Conservation (phyloP, 805 yeast species). For the Cyberlindnera sargentensis region DNA sequence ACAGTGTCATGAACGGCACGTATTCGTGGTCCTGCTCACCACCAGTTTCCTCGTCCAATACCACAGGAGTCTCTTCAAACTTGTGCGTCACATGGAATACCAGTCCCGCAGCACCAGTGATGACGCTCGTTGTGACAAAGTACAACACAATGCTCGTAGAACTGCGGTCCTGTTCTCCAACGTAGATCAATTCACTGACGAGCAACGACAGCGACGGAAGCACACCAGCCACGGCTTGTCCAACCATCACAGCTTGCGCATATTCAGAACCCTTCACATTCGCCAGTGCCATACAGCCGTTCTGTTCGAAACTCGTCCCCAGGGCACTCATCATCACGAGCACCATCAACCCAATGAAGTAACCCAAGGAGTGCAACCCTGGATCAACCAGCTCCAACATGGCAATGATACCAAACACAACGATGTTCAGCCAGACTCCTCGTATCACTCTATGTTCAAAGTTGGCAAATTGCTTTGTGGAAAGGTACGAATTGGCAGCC, state of each 20-base stretch:
- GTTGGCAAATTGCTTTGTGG: slow-evolving; percentile 57
- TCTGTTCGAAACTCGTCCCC: slow-evolving; percentile 81
- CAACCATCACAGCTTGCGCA: slow-evolving; percentile 90
- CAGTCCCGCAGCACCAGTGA: slow-evolving; percentile 36
- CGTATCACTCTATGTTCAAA: slow-evolving; percentile 47
- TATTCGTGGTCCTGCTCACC: slow-evolving; percentile 20
- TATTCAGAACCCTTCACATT: slow-evolving; percentile 67
- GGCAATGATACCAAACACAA: slow-evolving; percentile 39
- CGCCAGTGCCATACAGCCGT: slow-evolving; percentile 83
- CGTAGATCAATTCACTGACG: slow-evolving; percentile 35
- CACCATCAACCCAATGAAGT: slow-evolving; percentile 48
- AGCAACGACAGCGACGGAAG: slow-evolving; percentile 72
- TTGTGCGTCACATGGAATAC: slow-evolving; percentile 30
- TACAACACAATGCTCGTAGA: slow-evolving; percentile 29
- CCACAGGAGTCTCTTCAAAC: slow-evolving; percentile 8
- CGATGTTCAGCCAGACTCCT: slow-evolving; percentile 55
- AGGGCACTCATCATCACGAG: slow-evolving; percentile 60
- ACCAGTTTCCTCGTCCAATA: background rate
- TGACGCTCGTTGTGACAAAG: slow-evolving; percentile 44
- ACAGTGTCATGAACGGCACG: slow-evolving; percentile 54
- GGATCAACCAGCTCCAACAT: slow-evolving; percentile 18
- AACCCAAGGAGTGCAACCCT: slow-evolving; percentile 15
- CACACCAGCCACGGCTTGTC: slow-evolving; percentile 93
- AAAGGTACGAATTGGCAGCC: slow-evolving; percentile 48
- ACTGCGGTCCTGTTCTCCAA: slow-evolving; percentile 17